A percentile compares a stretch with the other conserved stretches of the same genome.
phyloP scores from a whole-genome alignment of 345 rosid genomes.

The Gossypium thurberi region DNA sequence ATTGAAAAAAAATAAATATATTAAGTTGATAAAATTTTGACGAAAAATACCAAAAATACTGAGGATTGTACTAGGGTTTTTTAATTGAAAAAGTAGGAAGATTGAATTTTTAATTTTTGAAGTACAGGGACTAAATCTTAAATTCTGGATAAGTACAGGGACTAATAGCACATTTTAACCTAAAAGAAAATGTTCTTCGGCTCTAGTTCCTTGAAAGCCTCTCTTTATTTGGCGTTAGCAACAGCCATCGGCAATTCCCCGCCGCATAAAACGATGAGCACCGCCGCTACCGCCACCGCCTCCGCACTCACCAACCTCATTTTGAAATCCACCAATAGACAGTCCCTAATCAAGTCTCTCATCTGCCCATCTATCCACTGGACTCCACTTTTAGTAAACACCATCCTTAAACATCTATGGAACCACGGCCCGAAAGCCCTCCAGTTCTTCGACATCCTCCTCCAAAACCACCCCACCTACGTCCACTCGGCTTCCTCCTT shows the following conservation, averaged over 20 bases:
- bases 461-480: slow-evolving; percentile 41
- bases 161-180: too few species aligned
- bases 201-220: background rate
- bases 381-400: slow-evolving; percentile 61
- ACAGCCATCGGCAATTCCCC: slow-evolving; percentile 2
- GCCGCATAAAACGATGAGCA: slow-evolving; percentile 14
- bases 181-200: background rate
- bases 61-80: too few species aligned
- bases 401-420: slow-evolving; percentile 68
- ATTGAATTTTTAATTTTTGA: too few species aligned
- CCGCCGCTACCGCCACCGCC: slow-evolving; percentile 16
- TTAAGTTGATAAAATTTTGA: too few species aligned
- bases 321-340: slow-evolving; percentile 30
- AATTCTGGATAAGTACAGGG: too few species aligned
- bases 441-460: slow-evolving; percentile 60
- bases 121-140: too few species aligned
- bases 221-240: background rate
- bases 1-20: too few species aligned
- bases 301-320: slow-evolving; percentile 28
- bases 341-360: slow-evolving; percentile 33
- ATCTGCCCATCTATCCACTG: slow-evolving; percentile 40
- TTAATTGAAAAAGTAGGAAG: too few species aligned
- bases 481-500: slow-evolving; percentile 59
- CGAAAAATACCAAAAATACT: too few species aligned
- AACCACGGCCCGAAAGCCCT: slow-evolving; percentile 82